phyloP scores from a whole-genome alignment of 2,329 filamentous ascomycete species.

The Epichloe uncinata region DNA sequence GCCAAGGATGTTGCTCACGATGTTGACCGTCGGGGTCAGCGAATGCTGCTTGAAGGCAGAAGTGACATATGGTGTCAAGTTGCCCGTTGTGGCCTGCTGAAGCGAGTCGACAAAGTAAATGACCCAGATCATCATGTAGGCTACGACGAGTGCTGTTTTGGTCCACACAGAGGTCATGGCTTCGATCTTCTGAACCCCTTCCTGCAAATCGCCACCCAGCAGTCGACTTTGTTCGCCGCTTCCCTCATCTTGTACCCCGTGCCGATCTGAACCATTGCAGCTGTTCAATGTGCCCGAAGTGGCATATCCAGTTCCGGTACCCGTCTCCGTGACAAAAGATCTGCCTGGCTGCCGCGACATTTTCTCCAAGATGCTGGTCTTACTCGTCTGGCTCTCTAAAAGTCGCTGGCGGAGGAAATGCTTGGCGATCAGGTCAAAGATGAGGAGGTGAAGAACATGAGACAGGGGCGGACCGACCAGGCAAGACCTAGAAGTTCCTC shows the following conservation, averaged over 20 bases:
- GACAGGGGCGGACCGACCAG: neutral
- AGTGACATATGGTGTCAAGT: conserved; percentile 31
- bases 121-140: conserved; percentile 31
- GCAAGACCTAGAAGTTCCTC: too few relatives aligned
- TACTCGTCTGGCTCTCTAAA: too few relatives aligned
- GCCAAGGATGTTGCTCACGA: conserved; percentile 37
- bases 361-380: neutral
- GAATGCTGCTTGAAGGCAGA: conserved; percentile 37
- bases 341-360: neutral
- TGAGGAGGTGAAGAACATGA: neutral
- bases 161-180: conserved; percentile 27
- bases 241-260: neutral
- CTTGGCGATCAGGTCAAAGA: neutral
- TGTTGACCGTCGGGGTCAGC: conserved; percentile 34
- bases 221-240: conserved; percentile 5
- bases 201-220: conserved; percentile 13
- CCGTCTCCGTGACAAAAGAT: neutral
- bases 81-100: conserved; percentile 23
- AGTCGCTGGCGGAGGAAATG: too few relatives aligned
- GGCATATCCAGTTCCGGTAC: too few relatives aligned
- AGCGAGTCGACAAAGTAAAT: conserved; percentile 35
- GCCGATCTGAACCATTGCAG: neutral
- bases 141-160: conserved; percentile 21
- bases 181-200: conserved; percentile 26
- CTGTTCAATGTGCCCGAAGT: neutral